A percentile compares a stretch with the other conserved stretches of the same genome.
These are phyloP conservation scores for Fusarium nygamai DNA, from an alignment of 2,329 filamentous ascomycete genomes.

Conservation along the genomic window DNA sequence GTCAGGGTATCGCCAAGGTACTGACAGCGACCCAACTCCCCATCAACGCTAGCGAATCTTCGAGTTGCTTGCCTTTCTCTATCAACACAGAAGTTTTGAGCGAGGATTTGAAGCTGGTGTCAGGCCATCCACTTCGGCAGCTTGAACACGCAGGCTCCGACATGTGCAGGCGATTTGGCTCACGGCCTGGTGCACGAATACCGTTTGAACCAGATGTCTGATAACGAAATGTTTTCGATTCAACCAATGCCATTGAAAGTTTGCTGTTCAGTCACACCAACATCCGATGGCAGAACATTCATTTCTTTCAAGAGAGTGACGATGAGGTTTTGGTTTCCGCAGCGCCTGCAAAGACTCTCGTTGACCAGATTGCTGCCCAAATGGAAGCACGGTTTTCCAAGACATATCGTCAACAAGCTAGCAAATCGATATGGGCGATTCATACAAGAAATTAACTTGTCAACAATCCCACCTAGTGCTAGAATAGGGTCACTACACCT, in stretches of 20 bases:
- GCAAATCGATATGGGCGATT: slow-evolving; percentile 80
- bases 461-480: slow-evolving; percentile 77
- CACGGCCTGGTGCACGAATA: slow-evolving; percentile 73
- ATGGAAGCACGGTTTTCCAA: slow-evolving; percentile 80
- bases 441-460: slow-evolving; percentile 80
- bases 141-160: slow-evolving; percentile 76
- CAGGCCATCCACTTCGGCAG: slow-evolving; percentile 62
- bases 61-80: slow-evolving; percentile 15
- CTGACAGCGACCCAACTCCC: slow-evolving; percentile 12
- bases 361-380: slow-evolving; percentile 86
- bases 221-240: slow-evolving; percentile 79
- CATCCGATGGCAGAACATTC: slow-evolving; percentile 83
- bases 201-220: slow-evolving; percentile 78
- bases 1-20: slow-evolving; percentile 13
- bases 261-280: slow-evolving; percentile 80
- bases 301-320: slow-evolving; percentile 78
- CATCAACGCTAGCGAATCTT: neutral
- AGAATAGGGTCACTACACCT: slow-evolving; percentile 80
- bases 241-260: slow-evolving; percentile 75
- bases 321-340: slow-evolving; percentile 81
- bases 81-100: neutral
- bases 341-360: slow-evolving; percentile 82
- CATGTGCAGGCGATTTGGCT: slow-evolving; percentile 78
- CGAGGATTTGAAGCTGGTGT: neutral
- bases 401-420: slow-evolving; percentile 64